Evolutionary conservation across 139 green algal genomes (phyloP).

Genomic region (Tetratostichococcus sp.): DNA sequence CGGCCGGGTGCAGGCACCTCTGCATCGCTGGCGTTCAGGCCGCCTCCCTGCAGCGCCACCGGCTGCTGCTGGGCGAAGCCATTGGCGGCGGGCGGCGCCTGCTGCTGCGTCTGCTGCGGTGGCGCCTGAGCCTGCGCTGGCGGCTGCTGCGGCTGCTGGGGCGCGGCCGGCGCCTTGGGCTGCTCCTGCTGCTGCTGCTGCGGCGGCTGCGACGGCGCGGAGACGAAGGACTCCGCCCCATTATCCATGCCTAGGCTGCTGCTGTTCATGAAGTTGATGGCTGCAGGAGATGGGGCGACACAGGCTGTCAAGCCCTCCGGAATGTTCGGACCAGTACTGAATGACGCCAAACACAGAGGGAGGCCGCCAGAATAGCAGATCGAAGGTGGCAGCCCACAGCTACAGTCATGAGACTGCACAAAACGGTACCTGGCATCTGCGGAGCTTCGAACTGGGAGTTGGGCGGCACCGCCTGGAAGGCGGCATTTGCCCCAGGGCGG

Average conservation of each 20-base stretch:
- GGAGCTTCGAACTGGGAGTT: neutral
- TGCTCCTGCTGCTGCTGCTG: neutral
- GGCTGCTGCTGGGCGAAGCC: neutral
- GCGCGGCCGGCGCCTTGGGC: too few relatives aligned
- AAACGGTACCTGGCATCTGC: neutral
- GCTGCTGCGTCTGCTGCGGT: neutral
- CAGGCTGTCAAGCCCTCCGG: too few relatives aligned
- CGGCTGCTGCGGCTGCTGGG: neutral
- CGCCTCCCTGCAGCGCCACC: neutral
- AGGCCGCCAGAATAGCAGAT: too few relatives aligned
- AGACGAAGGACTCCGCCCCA: neutral
- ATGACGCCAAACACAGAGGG: too few relatives aligned
- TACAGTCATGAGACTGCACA: too few relatives aligned
- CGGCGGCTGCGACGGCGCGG: neutral
- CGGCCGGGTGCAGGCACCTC: neutral
- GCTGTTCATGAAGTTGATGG: conserved; percentile 1
- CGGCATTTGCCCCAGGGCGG: neutral
- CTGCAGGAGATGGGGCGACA: neutral
- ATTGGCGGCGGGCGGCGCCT: neutral
- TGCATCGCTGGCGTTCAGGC: neutral
- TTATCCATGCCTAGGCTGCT: neutral
- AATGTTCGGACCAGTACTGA: too few relatives aligned
- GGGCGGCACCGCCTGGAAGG: neutral
- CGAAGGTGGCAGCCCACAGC: too few relatives aligned
- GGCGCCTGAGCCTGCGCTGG: neutral